Conservation (phyloP, 352 stramenopile genomes). For the Peronosclerospora sorghi region DNA sequence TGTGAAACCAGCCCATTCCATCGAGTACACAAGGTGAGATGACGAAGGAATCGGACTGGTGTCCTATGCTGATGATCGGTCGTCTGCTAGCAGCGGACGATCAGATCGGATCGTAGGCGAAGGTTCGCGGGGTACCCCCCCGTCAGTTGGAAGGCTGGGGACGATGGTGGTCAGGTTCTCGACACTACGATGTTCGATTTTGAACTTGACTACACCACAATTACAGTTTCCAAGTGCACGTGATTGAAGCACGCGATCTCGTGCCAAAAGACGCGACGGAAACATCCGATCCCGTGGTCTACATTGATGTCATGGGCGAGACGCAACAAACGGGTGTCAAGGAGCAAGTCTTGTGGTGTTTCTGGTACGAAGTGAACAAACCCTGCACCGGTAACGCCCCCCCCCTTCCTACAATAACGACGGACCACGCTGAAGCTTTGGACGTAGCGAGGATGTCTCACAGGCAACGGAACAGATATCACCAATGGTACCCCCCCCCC, state of each 20-base stretch:
- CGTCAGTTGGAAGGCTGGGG: no score
- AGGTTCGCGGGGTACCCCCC: no score
- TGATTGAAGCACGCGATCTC: slow-evolving; percentile 85
- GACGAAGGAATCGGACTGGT: no score
- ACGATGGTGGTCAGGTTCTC: no score
- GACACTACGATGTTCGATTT: no score
- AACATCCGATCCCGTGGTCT: slow-evolving; percentile 87
- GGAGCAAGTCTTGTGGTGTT: slow-evolving; percentile 79
- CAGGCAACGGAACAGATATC: slow-evolving; percentile 10
- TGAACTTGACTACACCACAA: no score
- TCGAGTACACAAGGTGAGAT: no score
- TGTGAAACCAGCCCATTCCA: no score
- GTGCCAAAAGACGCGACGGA: slow-evolving; percentile 81
- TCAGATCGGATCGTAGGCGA: no score
- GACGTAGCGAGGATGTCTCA: slow-evolving; percentile 6
- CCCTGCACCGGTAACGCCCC: slow-evolving; percentile 22
- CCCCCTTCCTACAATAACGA: slow-evolving; percentile 6
- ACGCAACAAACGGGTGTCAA: slow-evolving; percentile 77
- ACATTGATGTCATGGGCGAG: slow-evolving; percentile 78
- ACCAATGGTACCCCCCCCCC: slow-evolving; percentile 6
- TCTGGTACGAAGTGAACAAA: slow-evolving; percentile 81
- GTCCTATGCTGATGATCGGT: no score
- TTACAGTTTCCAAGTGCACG: slow-evolving; percentile 83
- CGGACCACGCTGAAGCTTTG: slow-evolving; percentile 3
- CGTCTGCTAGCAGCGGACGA: no score